Conservation (phyloP, 2,329 filamentous ascomycete genomes). For the Diaporthe citrichinensis region DNA sequence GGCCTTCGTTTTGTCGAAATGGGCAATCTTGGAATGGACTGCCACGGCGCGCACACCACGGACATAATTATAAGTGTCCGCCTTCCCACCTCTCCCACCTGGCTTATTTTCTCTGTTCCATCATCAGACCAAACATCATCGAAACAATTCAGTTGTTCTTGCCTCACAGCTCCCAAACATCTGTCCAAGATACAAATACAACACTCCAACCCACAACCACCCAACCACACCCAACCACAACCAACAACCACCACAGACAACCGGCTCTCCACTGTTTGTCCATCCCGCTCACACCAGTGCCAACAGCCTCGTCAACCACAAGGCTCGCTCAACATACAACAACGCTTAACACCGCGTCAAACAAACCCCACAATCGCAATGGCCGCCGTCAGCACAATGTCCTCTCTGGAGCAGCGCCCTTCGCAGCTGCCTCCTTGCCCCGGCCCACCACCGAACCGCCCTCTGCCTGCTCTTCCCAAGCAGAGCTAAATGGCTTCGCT, state of each 20-base stretch:
- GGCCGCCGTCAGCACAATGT: constrained; percentile 42
- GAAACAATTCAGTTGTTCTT: constrained; percentile 32
- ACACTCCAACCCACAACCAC: constrained; percentile 2
- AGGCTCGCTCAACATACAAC: neutral
- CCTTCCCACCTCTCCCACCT: constrained; percentile 29
- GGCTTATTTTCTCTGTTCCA: neutral
- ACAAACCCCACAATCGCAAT: constrained; percentile 34
- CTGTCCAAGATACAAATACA: constrained; percentile 16
- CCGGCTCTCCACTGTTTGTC: constrained; percentile 32
- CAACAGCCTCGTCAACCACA: constrained; percentile 38
- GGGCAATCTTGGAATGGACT: constrained; percentile 32
- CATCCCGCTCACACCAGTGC: constrained; percentile 6
- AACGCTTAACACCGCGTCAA: constrained; percentile 6
- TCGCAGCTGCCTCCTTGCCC: constrained; percentile 78
- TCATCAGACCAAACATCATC: constrained; percentile 35
- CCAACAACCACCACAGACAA: neutral
- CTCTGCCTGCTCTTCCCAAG: constrained; percentile 76
- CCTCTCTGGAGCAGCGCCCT: constrained; percentile 63
- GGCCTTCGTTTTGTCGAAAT: constrained; percentile 37
- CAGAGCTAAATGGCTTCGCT: constrained; percentile 59
- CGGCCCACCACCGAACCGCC: constrained; percentile 74
- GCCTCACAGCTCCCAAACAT: constrained; percentile 29
- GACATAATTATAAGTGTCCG: constrained; percentile 36
- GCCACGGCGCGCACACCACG: constrained; percentile 27
- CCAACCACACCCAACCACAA: neutral